Evolutionary conservation across 495 filamentous ascomycete genomes (phyloP).

Genomic region (Penicillium roqueforti): DNA sequence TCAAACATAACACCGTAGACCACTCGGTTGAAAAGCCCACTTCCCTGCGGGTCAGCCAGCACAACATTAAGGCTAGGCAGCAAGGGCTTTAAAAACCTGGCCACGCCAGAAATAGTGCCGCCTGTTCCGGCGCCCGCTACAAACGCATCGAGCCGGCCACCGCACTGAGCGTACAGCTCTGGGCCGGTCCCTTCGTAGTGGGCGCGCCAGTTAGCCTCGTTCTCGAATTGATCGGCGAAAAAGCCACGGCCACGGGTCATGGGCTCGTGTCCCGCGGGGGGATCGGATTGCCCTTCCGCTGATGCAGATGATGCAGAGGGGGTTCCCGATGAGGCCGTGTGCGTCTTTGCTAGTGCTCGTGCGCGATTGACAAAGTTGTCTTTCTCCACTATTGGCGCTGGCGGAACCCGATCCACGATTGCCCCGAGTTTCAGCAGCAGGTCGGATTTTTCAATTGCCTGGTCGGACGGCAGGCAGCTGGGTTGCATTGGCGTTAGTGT

Average conservation of each 20-base stretch:
- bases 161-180: constrained; percentile 78
- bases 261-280: constrained; percentile 13
- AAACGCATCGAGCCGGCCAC: constrained; percentile 77
- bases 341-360: constrained; percentile 66
- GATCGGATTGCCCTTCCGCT: constrained; percentile 7
- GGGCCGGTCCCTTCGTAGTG: constrained; percentile 82
- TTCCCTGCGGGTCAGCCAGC: constrained; percentile 90
- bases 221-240: constrained; percentile 98
- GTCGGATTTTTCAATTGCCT: constrained; percentile 81
- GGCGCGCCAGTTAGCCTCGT: constrained; percentile 75
- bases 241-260: constrained; percentile 56
- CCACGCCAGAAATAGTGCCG: constrained; percentile 86
- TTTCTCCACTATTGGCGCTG: constrained; percentile 85
- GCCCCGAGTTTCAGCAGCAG: constrained; percentile 88
- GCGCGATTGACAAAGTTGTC: constrained; percentile 95
- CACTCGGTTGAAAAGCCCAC: constrained; percentile 86
- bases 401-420: constrained; percentile 78
- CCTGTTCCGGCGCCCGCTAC: constrained; percentile 95
- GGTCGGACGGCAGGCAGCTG: constrained; percentile 92
- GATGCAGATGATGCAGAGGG: not conserved
- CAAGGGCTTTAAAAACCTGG: constrained; percentile 70
- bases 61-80: constrained; percentile 65
- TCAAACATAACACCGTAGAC: constrained; percentile 96
- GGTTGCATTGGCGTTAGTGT: constrained; percentile 5
- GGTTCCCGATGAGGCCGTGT: constrained; percentile 51